Conservation (phyloP, 805 yeast species). For the Starmerella asiatica region DNA sequence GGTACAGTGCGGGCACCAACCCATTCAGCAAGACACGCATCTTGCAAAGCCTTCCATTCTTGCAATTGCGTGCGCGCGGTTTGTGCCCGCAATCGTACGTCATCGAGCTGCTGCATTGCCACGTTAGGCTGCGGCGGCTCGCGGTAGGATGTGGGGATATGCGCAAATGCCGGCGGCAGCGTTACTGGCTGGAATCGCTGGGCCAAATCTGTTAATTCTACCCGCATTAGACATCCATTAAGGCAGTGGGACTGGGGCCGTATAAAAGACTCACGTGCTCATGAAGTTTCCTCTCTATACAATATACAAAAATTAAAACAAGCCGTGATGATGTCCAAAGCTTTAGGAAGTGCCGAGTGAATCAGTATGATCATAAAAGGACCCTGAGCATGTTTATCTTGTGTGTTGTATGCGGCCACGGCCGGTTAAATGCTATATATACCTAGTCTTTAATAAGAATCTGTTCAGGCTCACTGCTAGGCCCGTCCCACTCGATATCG, state of each 20-base stretch:
- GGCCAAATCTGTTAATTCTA: conserved; percentile 2
- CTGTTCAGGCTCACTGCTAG: conserved; percentile 12
- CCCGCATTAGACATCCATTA: not conserved
- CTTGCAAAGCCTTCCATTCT: not conserved
- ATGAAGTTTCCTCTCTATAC: conserved; percentile 10
- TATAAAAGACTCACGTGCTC: not conserved
- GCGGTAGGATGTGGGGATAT: not conserved
- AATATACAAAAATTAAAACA: conserved; percentile 9
- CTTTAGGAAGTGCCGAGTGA: conserved; percentile 29
- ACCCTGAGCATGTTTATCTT: conserved; percentile 18
- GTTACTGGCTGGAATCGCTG: conserved; percentile 10
- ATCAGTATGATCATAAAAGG: conserved; percentile 22
- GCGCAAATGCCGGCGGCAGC: conserved; percentile 20
- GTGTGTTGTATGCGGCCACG: not conserved
- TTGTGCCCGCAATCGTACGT: not conserved
- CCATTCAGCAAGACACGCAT: not conserved
- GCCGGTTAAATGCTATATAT: not conserved
- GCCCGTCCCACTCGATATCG: conserved; percentile 25
- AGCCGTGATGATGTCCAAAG: conserved; percentile 20
- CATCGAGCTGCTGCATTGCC: not conserved
- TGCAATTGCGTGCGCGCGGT: not conserved
- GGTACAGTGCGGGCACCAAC: not conserved
- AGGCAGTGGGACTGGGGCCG: not conserved
- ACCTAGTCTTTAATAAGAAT: not conserved
- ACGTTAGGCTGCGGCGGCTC: not conserved